Base-by-base conservation (phyloP, 495 filamentous ascomycete genomes). In the Astrocystis sublimbata region DNA sequence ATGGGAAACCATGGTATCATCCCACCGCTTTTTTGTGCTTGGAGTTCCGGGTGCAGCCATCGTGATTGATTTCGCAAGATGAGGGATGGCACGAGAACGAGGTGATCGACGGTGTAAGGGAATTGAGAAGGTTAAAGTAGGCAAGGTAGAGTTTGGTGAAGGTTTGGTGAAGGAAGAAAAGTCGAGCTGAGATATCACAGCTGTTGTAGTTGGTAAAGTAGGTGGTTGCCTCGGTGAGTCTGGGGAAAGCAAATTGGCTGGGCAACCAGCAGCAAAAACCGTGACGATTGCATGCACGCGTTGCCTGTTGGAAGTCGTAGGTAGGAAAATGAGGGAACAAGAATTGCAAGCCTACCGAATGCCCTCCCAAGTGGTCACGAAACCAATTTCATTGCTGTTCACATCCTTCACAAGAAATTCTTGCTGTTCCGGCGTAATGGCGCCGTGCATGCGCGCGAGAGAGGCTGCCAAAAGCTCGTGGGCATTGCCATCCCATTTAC, bases 301-400 rank as follows among this genome's bases (percentile, higher is more conserved):
- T 59, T 36, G 41, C 42, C 42, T 52, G 31, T n/a, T n/a, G n/a
- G n/a, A 50, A 4, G 12, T 40, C 45, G 30, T 40, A 26, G 33
- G 17, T 36, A 4, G 23, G 10, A 17, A 3, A 64, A 58, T 23
- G 31, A 45, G 6, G 30, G 35, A 50, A 60, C 1, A 58, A 12
- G 52, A 60, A 63, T 7, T 17, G 33, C 13, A 31, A 41, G 71
- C 71, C 38, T 73, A 77, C 76, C 75, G 67, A 40, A 76, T 69
- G 7, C 55, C 72, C 42, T 78, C 73, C 64, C 69, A 70, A 0
- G 72, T 68, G 17, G 70, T 73, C 7, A 38, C 28, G 6, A 64
- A 67, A 2, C 71, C 72, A n/a, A n/a, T n/a, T n/a, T n/a, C n/a
- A n/a, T 58, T 55, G 0, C 56, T 49, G 4, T 57, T 42, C 73